Percentiles rank a stretch among this genome's conserved stretches.
Conservation (phyloP, 768 basidiomycete species). For the Rhizopogon vulgaris region DNA sequence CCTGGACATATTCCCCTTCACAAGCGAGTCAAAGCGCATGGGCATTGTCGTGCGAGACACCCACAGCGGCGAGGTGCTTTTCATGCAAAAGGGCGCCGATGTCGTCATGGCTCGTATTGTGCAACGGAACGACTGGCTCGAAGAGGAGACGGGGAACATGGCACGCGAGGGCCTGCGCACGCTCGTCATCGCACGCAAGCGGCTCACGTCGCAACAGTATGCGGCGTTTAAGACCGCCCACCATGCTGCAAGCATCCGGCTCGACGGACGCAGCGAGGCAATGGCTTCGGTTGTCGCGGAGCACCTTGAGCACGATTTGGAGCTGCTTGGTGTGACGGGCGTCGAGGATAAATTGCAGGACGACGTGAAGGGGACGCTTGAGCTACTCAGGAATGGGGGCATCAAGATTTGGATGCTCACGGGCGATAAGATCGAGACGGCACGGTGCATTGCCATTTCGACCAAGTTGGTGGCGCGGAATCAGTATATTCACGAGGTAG, state of each 20-base stretch:
- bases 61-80: constrained; percentile 71
- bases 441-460: constrained; percentile 95
- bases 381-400: constrained; percentile 89
- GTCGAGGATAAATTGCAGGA: constrained; percentile 99
- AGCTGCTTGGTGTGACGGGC: constrained; percentile 91
- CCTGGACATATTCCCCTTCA: constrained; percentile 95
- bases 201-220: constrained; percentile 64
- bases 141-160: constrained; percentile 99
- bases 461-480: constrained; percentile 93
- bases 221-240: constrained; percentile 65
- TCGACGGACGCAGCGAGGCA: constrained; percentile 78
- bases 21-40: constrained; percentile 98
- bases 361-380: constrained; percentile 90
- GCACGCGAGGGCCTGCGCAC: constrained; percentile 93
- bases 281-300: constrained; percentile 71
- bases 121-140: constrained; percentile 96
- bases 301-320: constrained; percentile 82
- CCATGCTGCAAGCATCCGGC: constrained; percentile 70
- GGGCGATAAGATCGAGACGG: constrained; percentile 98
- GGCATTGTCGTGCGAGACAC: constrained; percentile 89
- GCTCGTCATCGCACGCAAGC: constrained; percentile 84
- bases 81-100: constrained; percentile 96
- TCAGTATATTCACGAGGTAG: constrained; percentile 95
- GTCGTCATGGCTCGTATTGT: constrained; percentile 97
- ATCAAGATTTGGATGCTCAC: constrained; percentile 99